phyloP scores from a whole-genome alignment of 2,329 filamentous ascomycete genomes.

The Fusarium sp. region DNA sequence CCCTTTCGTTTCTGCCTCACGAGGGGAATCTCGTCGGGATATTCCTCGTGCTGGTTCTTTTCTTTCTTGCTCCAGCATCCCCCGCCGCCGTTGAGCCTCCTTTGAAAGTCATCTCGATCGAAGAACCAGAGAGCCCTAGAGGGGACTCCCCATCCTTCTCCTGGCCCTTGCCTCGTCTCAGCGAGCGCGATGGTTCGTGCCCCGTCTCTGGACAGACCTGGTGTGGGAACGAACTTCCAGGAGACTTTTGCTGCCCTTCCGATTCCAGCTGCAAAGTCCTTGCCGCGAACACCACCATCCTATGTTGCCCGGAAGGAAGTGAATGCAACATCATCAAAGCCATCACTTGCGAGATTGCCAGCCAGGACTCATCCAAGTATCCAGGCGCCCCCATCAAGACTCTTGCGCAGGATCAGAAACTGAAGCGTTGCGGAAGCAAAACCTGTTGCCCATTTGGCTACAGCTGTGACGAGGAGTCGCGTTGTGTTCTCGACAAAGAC shows the following conservation, averaged over 20 bases:
- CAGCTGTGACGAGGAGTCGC: slow-evolving; percentile 29
- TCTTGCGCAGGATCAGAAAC: slow-evolving; percentile 28
- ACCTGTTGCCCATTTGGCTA: slow-evolving; percentile 44
- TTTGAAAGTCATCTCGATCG: slow-evolving; percentile 23
- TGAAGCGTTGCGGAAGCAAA: slow-evolving; percentile 34
- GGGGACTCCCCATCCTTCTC: slow-evolving; percentile 1
- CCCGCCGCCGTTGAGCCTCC: slow-evolving; percentile 30
- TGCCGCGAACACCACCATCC: slow-evolving; percentile 42
- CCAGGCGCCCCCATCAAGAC: slow-evolving; percentile 38
- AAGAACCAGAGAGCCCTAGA: slow-evolving; percentile 23
- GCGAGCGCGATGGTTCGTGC: slow-evolving; percentile 35
- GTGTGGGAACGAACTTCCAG: slow-evolving; percentile 35
- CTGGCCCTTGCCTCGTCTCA: slow-evolving; percentile 17
- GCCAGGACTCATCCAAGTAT: slow-evolving; percentile 30
- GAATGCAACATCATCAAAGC: slow-evolving; percentile 35
- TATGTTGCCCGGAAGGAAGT: slow-evolving; percentile 41
- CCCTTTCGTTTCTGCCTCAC: slow-evolving; percentile 30
- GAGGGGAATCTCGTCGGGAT: slow-evolving; percentile 31
- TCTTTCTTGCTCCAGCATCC: slow-evolving; percentile 30
- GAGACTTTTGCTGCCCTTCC: slow-evolving; percentile 39
- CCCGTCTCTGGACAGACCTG: slow-evolving; percentile 27
- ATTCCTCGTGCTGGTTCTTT: slow-evolving; percentile 36
- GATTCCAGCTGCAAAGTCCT: slow-evolving; percentile 36
- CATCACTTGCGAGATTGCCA: slow-evolving; percentile 37
- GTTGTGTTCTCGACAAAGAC: slow-evolving; percentile 37